phyloP scores from a whole-genome alignment of 2,329 filamentous ascomycete genomes.

The Talaromyces sp. region DNA sequence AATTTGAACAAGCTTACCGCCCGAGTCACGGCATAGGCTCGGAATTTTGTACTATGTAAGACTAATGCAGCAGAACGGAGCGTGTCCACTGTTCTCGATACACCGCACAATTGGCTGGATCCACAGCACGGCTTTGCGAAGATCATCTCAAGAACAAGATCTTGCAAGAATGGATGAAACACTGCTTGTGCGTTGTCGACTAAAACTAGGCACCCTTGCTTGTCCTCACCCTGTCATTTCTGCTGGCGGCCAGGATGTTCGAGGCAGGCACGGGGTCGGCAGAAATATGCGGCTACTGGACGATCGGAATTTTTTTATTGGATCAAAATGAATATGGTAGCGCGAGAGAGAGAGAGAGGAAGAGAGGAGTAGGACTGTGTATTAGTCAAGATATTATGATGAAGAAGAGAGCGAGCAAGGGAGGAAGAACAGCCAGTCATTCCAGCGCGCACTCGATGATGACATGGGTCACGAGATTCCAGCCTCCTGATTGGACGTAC shows the following conservation, averaged over 20 bases:
- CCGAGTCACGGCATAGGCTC: not conserved
- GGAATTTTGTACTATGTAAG: not conserved
- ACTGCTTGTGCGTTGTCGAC: not conserved
- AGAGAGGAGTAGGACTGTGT: too few relatives aligned
- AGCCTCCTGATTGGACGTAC: not conserved
- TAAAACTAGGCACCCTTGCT: not conserved
- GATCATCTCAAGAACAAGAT: not conserved
- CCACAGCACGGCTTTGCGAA: not conserved
- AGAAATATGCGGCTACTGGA: constrained; percentile 6
- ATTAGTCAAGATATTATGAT: too few relatives aligned
- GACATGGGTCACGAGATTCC: not conserved
- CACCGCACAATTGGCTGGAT: not conserved
- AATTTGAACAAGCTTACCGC: not conserved
- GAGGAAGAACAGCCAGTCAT: constrained; percentile 10
- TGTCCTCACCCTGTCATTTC: constrained; percentile 3
- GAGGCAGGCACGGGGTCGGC: not conserved
- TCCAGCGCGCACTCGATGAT: not conserved
- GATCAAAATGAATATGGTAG: not conserved
- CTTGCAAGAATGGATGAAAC: not conserved
- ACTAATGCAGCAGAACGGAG: constrained; percentile 1
- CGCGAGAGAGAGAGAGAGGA: not conserved
- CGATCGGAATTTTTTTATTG: not conserved
- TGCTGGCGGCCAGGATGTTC: not conserved
- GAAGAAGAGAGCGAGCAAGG: not conserved
- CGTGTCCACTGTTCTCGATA: not conserved